Percentiles rank a stretch among this genome's conserved stretches.
These are phyloP conservation scores for Pluteus cervinus DNA, from an alignment of 768 basidiomycete species.

Conservation along the genomic window DNA sequence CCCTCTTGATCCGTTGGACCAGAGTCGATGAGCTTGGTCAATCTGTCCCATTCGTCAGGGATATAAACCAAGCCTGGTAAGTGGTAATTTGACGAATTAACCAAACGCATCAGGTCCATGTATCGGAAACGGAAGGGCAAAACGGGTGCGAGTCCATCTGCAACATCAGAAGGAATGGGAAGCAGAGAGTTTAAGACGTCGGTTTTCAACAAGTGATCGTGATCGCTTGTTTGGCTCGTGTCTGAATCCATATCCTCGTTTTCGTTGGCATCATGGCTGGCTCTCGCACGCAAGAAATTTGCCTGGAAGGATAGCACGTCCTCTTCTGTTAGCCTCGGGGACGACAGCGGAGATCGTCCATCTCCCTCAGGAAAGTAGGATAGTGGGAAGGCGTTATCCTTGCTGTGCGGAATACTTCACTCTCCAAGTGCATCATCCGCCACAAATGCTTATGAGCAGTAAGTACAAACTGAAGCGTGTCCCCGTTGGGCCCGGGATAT, in stretches of 20 bases:
- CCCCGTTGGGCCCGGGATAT: too few species aligned
- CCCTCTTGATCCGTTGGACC: neutral
- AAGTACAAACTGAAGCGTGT: too few species aligned
- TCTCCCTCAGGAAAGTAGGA: too few species aligned
- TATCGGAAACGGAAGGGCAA: slow-evolving; percentile 3
- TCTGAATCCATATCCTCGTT: too few species aligned
- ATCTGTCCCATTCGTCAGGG: slow-evolving; percentile 1
- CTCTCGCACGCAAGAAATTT: too few species aligned
- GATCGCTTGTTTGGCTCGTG: too few species aligned
- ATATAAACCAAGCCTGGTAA: neutral
- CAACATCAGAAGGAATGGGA: neutral
- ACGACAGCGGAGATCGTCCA: too few species aligned
- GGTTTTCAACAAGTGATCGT: too few species aligned
- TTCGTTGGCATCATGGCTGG: too few species aligned
- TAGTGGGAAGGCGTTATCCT: slow-evolving; percentile 3
- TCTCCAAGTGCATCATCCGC: slow-evolving; percentile 2
- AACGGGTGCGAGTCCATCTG: neutral
- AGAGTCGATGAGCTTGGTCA: neutral
- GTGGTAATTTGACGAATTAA: neutral
- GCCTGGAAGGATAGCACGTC: too few species aligned
- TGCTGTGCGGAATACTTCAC: slow-evolving; percentile 4
- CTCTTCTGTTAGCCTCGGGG: too few species aligned
- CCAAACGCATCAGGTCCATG: slow-evolving; percentile 1
- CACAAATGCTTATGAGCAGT: slow-evolving; percentile 4
- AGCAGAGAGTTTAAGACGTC: too few species aligned